phyloP scores from a whole-genome alignment of 805 yeast genomes.

The Nakazawaea wickerhamii region DNA sequence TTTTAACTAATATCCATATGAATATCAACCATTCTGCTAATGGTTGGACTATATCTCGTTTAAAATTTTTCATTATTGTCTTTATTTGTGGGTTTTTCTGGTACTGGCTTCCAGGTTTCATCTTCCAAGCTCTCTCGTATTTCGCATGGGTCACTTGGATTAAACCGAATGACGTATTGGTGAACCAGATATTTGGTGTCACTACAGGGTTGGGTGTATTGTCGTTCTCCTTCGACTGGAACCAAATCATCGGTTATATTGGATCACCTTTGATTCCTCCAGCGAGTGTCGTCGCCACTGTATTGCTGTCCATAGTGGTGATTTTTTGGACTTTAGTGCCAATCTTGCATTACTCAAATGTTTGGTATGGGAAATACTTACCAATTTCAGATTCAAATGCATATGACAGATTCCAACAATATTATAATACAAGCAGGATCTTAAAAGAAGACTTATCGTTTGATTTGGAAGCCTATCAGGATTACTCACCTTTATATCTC shows the following conservation, averaged over 20 bases:
- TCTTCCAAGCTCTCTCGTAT: slow-evolving; percentile 52
- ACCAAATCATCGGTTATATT: slow-evolving; percentile 37
- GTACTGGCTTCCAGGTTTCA: slow-evolving; percentile 57
- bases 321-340: slow-evolving; percentile 52
- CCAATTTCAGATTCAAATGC: slow-evolving; percentile 50
- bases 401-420: slow-evolving; percentile 44
- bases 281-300: slow-evolving; percentile 36
- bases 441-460: slow-evolving; percentile 38
- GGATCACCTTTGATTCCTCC: slow-evolving; percentile 68
- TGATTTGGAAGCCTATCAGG: slow-evolving; percentile 40
- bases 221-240: slow-evolving; percentile 70
- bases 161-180: slow-evolving; percentile 49
- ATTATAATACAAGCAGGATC: slow-evolving; percentile 46
- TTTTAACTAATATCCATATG: slow-evolving; percentile 47
- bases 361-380: slow-evolving; percentile 53
- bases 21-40: slow-evolving; percentile 46
- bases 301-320: slow-evolving; percentile 41
- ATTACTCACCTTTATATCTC: slow-evolving; percentile 60
- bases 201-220: slow-evolving; percentile 56
- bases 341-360: slow-evolving; percentile 45
- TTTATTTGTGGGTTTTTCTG: slow-evolving; percentile 38
- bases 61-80: slow-evolving; percentile 40
- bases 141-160: slow-evolving; percentile 69
- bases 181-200: slow-evolving; percentile 63
- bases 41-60: slow-evolving; percentile 57